Evolutionary conservation across 2,329 filamentous ascomycete genomes (phyloP), one percentile per base, ranked within the genome.

Genomic region (Escovopsis sp.): DNA sequence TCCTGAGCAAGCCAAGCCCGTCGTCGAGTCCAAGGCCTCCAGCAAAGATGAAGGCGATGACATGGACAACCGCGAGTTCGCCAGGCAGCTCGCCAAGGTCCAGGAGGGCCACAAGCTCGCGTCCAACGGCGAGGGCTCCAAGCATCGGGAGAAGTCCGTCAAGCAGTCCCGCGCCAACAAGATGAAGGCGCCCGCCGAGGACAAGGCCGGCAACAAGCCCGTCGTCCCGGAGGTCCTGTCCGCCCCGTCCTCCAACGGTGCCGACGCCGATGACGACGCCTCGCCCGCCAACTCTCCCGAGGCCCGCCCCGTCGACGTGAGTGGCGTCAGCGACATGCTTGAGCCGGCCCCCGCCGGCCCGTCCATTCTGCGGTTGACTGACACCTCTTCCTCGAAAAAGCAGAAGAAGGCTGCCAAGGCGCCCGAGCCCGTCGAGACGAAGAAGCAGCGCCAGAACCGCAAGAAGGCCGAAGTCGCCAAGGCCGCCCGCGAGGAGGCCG

Each of bases 381-480:
- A 77, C 41, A 53, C 71, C 58, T 49, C 70, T 60, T 53, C 74
- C 68, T 60, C 69, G 52, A 71, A 78, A 60, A 64, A 71, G 42
- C 76, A 77, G 58, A 61, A 67, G 43, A 76, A 76, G 60, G 65
- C 70, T 48, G 60, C 66, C 45, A 73, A 77, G 61, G 62, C 67
- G 28, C 66, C 72, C 43, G 76, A 83, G 55, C 68, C 71, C 33
- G 71, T 70, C 14, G 82, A 94, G 66, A 81, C 79, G 15, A 94
- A 94, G 79, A 94, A 94, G 68, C 84, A 93, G 64, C 78, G 86
- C 40, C 87, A 94, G 65, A 90, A 94, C 63, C 74, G 79, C 46
- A 76, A 80, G 64, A 94, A 94, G 74, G 76, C 72, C 27, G 86
- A 94, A 60, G 79, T 76, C 39, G 76, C 76, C 49, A 90, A 84